Evolutionary conservation across 345 rosid genomes (phyloP).

Genomic region (Xanthoceras sorbifolium): DNA sequence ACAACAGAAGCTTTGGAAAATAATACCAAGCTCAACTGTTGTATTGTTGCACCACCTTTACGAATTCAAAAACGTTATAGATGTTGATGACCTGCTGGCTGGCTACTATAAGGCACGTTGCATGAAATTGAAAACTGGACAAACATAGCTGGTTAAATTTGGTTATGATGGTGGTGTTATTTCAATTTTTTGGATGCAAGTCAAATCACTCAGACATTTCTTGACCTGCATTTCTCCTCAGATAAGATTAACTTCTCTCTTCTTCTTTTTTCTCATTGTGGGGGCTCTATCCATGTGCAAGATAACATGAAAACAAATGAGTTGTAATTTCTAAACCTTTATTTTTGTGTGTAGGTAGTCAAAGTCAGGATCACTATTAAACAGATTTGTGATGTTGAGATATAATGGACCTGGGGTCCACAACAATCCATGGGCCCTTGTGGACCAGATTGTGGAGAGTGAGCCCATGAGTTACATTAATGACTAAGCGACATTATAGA

Average conservation of each 20-base stretch:
- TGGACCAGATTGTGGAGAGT: conserved; percentile 24
- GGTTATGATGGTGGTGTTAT: background rate
- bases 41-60: background rate
- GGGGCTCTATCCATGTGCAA: conserved; percentile 52
- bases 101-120: background rate
- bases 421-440: conserved; percentile 27
- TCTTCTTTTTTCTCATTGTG: conserved; percentile 9
- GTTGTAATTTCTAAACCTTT: background rate
- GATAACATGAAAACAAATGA: conserved; percentile 23
- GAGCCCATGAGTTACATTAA: conserved; percentile 33
- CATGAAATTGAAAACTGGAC: background rate
- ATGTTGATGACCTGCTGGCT: background rate
- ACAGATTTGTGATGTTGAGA: conserved; percentile 20
- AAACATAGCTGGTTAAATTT: background rate
- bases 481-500: conserved; percentile 2
- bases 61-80: background rate
- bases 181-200: background rate
- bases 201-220: background rate
- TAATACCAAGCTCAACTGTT: background rate
- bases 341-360: conserved; percentile 13
- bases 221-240: background rate
- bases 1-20: background rate
- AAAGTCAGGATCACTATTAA: conserved; percentile 17
- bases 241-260: conserved; percentile 16
- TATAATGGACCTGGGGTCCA: conserved; percentile 36